phyloP scores from a whole-genome alignment of 768 basidiomycete species.

The Fomitopsis pulvina region DNA sequence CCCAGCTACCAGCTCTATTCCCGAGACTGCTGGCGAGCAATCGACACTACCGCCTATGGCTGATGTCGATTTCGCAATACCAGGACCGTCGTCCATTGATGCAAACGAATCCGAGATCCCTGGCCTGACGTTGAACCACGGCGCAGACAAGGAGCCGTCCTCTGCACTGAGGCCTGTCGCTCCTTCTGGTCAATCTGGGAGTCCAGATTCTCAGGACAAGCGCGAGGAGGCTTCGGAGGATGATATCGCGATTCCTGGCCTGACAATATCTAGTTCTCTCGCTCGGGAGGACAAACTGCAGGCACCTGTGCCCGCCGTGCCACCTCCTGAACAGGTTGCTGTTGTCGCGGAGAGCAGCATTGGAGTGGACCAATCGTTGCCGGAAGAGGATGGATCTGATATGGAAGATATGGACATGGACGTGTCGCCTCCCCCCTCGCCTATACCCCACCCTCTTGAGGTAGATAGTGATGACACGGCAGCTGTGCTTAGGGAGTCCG shows the following conservation, averaged over 20 bases:
- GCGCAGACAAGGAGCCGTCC: background rate
- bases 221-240: background rate
- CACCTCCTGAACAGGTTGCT: too few relatives aligned
- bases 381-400: background rate
- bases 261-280: background rate
- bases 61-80: too few relatives aligned
- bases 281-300: background rate
- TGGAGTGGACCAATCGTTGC: too few relatives aligned
- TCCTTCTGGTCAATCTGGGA: too few relatives aligned
- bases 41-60: too few relatives aligned
- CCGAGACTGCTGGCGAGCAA: too few relatives aligned
- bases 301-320: background rate
- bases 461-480: background rate
- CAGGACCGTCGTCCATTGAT: background rate
- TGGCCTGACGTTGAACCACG: background rate
- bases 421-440: constrained; percentile 2
- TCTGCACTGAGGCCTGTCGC: background rate
- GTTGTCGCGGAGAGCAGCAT: too few relatives aligned
- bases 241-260: background rate
- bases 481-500: background rate
- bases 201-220: background rate
- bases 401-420: too few relatives aligned
- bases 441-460: background rate
- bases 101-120: background rate
- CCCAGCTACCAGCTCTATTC: too few relatives aligned